Evolutionary conservation across 2,329 filamentous ascomycete genomes (phyloP).

Genomic region (Karstenula rhodostoma): DNA sequence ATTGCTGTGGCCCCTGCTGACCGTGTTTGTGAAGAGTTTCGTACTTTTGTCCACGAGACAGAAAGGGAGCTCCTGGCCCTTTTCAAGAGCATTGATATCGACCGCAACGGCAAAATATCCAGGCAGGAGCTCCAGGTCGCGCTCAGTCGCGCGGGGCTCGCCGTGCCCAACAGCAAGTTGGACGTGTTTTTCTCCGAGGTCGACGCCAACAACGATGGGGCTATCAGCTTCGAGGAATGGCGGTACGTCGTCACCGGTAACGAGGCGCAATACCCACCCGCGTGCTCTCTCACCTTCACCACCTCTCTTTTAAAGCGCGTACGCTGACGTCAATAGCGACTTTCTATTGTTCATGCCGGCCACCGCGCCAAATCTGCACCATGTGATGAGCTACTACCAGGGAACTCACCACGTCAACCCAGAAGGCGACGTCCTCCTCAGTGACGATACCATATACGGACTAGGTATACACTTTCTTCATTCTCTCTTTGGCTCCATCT

Average conservation of each 20-base stretch:
- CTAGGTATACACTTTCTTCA: slow-evolving; percentile 86
- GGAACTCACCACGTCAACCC: slow-evolving; percentile 87
- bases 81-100: slow-evolving; percentile 85
- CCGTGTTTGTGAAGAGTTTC: slow-evolving; percentile 73
- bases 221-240: slow-evolving; percentile 94
- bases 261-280: not conserved
- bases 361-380: slow-evolving; percentile 74
- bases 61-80: slow-evolving; percentile 83
- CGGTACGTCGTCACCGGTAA: slow-evolving; percentile 67
- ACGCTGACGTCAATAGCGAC: slow-evolving; percentile 61
- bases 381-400: slow-evolving; percentile 90
- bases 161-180: slow-evolving; percentile 78
- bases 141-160: slow-evolving; percentile 79
- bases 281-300: slow-evolving; percentile 5
- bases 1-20: slow-evolving; percentile 20
- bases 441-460: slow-evolving; percentile 89
- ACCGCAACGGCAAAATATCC: slow-evolving; percentile 85
- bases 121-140: slow-evolving; percentile 83
- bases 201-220: slow-evolving; percentile 86
- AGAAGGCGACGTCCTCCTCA: slow-evolving; percentile 92
- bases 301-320: not conserved
- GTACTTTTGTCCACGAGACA: slow-evolving; percentile 83
- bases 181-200: slow-evolving; percentile 89
- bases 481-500: slow-evolving; percentile 78
- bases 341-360: slow-evolving; percentile 89